Evolutionary conservation across 2,329 filamentous ascomycete species (phyloP), one percentile per base, ranked within the genome.

Genomic region (Berkeleyomyces rouxiae): DNA sequence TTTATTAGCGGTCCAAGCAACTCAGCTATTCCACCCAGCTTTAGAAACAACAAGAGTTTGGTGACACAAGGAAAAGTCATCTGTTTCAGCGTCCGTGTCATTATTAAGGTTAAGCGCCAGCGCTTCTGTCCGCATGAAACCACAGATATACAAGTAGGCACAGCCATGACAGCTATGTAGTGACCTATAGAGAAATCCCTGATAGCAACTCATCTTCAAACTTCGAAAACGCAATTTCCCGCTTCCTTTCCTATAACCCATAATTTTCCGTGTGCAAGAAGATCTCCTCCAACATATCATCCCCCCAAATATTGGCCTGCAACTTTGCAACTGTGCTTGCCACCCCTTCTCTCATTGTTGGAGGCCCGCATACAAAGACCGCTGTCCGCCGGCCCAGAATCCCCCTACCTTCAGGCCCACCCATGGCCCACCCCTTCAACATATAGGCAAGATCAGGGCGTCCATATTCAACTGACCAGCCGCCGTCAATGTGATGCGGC

Each of bases 211-310:
- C 40, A 59, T 33, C 40, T 13, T 16, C 7, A 7, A n/a, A 36
- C 31, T 33, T 36, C 42, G 6, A 16, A 13, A 4, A 11, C 39
- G 2, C 10, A 7, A 10, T 7, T 11, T 42, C 57, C 39, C 6
- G 6, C 47, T 42, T 6, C 43, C 13, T 43, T 16, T 23, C 10
- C 79, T 73, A 96, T 66, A 96, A 78, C 60, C 90, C 88, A 75
- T 96, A 96, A 72, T 96, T 96, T 78, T 97, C 92, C 3, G 91
- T 88, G 76, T 96, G 92, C 72, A 96, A 74, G 72, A 91, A 96
- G 62, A 97, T 87, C 79, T 96, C 92, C 70, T 96, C 91, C 57
- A 87, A 81, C 68, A 81, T 80, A 42, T 85, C 82, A 68, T 90
- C 85, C 4, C 81, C 84, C 86, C 89, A 90, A 59, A 97, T 90